phyloP scores from a whole-genome alignment of 83 land plant species.

The Thuja plicata region DNA sequence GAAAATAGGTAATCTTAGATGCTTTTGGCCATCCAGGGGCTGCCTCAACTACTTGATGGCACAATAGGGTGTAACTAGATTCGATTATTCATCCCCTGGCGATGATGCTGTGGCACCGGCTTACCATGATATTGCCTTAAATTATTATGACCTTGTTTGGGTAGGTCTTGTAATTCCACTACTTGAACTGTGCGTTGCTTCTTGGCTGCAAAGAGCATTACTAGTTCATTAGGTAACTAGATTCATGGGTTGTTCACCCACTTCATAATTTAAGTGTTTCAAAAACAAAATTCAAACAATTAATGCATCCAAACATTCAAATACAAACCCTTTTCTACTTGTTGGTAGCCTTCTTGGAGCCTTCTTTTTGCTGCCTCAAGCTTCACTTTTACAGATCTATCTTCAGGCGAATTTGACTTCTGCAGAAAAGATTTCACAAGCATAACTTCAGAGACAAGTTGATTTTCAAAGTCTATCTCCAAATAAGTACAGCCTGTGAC shows the following conservation, averaged over 20 bases:
- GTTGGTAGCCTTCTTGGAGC: slow-evolving; percentile 79
- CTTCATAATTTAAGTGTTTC: neutral
- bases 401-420: slow-evolving; percentile 35
- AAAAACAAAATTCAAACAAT: neutral
- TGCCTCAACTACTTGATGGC: neutral
- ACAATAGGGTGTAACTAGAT: slow-evolving; percentile 16
- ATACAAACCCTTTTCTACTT: slow-evolving; percentile 65
- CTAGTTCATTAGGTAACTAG: neutral
- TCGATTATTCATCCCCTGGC: slow-evolving; percentile 46
- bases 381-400: slow-evolving; percentile 34
- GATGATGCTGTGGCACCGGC: slow-evolving; percentile 27
- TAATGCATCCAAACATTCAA: neutral
- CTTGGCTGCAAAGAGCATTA: slow-evolving; percentile 57
- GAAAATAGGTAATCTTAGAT: neutral
- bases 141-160: slow-evolving; percentile 45
- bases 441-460: neutral
- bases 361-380: slow-evolving; percentile 68
- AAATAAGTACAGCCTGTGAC: neutral
- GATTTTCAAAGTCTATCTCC: neutral
- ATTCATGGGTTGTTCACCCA: neutral
- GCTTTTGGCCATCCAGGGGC: neutral
- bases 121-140: slow-evolving; percentile 24
- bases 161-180: slow-evolving; percentile 68
- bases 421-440: slow-evolving; percentile 11
- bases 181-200: slow-evolving; percentile 78